Conservation (phyloP, 768 basidiomycete genomes). For the Panaeolus papilionaceus region DNA sequence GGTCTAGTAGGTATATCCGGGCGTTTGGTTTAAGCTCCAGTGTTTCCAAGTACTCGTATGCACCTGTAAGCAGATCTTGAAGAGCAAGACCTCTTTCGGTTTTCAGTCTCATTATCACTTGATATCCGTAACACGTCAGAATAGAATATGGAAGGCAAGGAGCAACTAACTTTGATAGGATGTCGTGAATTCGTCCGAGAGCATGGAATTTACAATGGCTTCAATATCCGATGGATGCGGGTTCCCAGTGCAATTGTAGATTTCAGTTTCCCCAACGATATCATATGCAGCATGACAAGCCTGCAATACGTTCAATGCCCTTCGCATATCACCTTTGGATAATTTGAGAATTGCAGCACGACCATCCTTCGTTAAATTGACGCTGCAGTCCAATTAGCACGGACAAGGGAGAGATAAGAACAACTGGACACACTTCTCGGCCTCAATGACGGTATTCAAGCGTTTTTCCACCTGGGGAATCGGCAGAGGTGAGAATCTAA, state of each 20-base stretch:
- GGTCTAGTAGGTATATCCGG: constrained; percentile 90
- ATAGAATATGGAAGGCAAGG: constrained; percentile 12
- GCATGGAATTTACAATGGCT: constrained; percentile 92
- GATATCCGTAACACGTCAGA: not conserved
- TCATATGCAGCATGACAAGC: constrained; percentile 99
- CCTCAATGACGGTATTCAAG: constrained; percentile 76
- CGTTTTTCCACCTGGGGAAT: constrained; percentile 86
- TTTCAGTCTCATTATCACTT: constrained; percentile 89
- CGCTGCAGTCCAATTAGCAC: constrained; percentile 52
- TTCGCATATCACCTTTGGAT: constrained; percentile 97
- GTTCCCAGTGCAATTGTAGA: constrained; percentile 97
- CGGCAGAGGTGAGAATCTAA: constrained; percentile 94
- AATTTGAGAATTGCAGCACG: constrained; percentile 89
- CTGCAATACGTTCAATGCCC: constrained; percentile 95
- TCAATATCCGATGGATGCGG: constrained; percentile 97
- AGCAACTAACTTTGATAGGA: constrained; percentile 74
- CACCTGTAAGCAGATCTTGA: constrained; percentile 91
- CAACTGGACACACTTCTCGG: constrained; percentile 70
- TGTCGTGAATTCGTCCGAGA: constrained; percentile 94
- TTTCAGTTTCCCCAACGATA: constrained; percentile 82
- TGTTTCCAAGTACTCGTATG: constrained; percentile 88
- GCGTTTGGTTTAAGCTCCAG: constrained; percentile 87
- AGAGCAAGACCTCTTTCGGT: constrained; percentile 92
- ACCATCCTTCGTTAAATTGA: constrained; percentile 86
- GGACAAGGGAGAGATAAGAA: not conserved